Conservation (phyloP, 176 grass and related monocot species). For the Elymus sibiricus region DNA sequence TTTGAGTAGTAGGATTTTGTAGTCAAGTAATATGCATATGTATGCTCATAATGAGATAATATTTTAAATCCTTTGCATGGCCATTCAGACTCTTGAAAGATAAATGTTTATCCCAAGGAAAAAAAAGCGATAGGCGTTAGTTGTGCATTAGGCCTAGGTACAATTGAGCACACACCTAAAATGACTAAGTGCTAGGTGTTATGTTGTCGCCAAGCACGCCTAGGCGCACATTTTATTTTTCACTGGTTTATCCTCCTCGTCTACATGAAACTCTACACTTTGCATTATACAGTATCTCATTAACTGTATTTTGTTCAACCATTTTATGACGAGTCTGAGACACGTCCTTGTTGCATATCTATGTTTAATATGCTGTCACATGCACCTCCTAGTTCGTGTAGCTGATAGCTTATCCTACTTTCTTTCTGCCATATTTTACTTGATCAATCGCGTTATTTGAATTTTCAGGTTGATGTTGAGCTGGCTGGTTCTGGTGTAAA, state of each 20-base stretch:
- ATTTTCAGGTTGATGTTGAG: slow-evolving; percentile 76
- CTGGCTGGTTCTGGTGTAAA: slow-evolving; percentile 56
- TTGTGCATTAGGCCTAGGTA: background rate
- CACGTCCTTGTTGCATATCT: background rate
- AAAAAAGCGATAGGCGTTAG: background rate
- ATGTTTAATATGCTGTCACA: slow-evolving; percentile 6
- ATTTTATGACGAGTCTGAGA: slow-evolving; percentile 5
- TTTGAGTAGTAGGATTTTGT: slow-evolving; percentile 11
- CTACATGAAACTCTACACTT: background rate
- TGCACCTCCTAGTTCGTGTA: slow-evolving; percentile 1
- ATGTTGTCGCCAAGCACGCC: background rate
- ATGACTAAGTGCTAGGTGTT: background rate
- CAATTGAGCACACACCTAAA: background rate
- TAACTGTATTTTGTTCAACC: background rate
- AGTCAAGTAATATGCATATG: background rate
- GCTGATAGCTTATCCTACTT: background rate
- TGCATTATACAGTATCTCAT: background rate
- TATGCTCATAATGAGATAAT: background rate
- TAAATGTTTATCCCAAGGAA: background rate
- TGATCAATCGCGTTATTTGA: background rate
- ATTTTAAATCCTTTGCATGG: background rate
- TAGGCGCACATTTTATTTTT: background rate
- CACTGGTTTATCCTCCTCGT: background rate
- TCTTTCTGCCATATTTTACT: background rate
- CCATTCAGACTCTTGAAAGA: background rate